phyloP scores from a whole-genome alignment of 257 asterid genomes.

The Leonotis leonurus region DNA sequence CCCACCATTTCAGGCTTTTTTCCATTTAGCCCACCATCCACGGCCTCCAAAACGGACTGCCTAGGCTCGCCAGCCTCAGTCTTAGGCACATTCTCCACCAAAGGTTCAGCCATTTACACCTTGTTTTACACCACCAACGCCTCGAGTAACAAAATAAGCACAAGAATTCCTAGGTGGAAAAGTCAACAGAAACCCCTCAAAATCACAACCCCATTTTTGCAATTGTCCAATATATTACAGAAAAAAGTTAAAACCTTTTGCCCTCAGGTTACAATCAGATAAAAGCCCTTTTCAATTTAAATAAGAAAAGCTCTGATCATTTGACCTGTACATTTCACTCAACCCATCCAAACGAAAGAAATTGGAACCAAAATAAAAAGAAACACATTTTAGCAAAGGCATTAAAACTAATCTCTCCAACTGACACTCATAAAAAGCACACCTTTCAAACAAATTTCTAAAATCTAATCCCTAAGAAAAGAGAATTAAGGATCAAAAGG shows the following conservation, averaged over 20 bases:
- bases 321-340: constrained; percentile 12
- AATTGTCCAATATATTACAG: background rate
- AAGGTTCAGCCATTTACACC: constrained; percentile 56
- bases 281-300: constrained; percentile 8
- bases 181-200: constrained; percentile 21
- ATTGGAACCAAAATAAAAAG: constrained; percentile 11
- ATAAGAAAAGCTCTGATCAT: constrained; percentile 13
- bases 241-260: constrained; percentile 7
- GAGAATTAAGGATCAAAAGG: constrained; percentile 11
- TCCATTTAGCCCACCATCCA: constrained; percentile 26
- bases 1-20: constrained; percentile 48
- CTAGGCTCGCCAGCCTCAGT: constrained; percentile 28
- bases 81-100: constrained; percentile 35
- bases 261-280: too few species aligned
- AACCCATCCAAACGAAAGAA: constrained; percentile 16
- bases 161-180: constrained; percentile 20
- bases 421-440: constrained; percentile 1
- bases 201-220: constrained; percentile 7
- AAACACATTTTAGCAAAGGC: constrained; percentile 17
- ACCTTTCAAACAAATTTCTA: constrained; percentile 6
- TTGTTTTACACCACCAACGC: constrained; percentile 18
- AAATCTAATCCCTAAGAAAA: constrained; percentile 14
- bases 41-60: constrained; percentile 28
- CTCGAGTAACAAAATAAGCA: constrained; percentile 25
- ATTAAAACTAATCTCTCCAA: background rate